Base-by-base conservation (phyloP, 768 basidiomycete species). In the Boletus edulis region DNA sequence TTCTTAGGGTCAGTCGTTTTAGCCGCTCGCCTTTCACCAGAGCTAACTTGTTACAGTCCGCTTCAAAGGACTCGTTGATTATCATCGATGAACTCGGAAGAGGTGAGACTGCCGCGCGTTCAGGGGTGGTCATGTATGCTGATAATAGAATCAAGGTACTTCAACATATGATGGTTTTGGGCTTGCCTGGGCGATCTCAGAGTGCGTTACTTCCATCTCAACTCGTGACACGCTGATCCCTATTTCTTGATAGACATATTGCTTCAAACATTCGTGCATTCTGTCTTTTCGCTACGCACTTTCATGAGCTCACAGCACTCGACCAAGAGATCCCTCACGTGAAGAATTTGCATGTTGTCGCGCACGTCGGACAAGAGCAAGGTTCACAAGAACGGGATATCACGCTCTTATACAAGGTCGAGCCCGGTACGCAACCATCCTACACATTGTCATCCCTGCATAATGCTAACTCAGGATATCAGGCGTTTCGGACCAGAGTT, bases 151-250 rank as follows among this genome's bases (percentile, higher is more conserved):
- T 37, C 60, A 35, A 89, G 89, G 95, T 7, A 97, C 95, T 1
- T 97, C 95, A 0, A 98, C 96, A 0, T 96, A 96, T 60, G 96
- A 99, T 68, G 96, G 96, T 6, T 98, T 98, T 63, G 96, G 95
- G 7, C 80, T 99, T 7, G 97, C 97, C 0, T 99, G 96, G 96
- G 94, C 96, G 1, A 98, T 98, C 62, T 96, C 94, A 49, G 97
- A 99, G 95, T 95, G 69, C 56, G 82, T 70, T 24, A 27, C 39
- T 18, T 18, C 14, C 37, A 13, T 24, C 15, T 31, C 8, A 15
- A 11, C 14, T 9, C 11, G 13, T 31, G 6, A 27, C 2, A 8
- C 14, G 5, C 39, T 47, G 11, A 55, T 49, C 22, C 5, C 22
- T n/a, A n/a, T 42, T 13, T 10, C 0, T 52, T 12, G 17, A 34